Base-by-base conservation (phyloP, 192 early-diverging fungal species). In the Borealophlyctis nickersoniae region DNA sequence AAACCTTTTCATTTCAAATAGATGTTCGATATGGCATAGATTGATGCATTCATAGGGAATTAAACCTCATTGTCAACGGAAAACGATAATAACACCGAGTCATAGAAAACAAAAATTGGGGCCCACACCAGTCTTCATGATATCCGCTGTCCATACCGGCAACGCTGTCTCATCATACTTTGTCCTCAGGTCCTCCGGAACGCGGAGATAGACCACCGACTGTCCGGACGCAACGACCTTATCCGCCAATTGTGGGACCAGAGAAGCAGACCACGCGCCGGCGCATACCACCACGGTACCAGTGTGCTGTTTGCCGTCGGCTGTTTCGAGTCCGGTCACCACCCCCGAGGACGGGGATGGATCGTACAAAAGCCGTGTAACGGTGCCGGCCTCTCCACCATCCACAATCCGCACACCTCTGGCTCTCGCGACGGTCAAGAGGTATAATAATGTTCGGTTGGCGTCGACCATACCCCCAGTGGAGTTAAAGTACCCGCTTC, bases 91-190 rank as follows among this genome's bases (percentile, higher is more conserved):
- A n/a, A n/a, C n/a, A n/a, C n/a, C n/a, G n/a, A n/a, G n/a, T n/a
- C n/a, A n/a, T n/a, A n/a, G n/a, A n/a, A n/a, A n/a, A n/a, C n/a
- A n/a, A n/a, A n/a, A n/a, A n/a, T n/a, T 83, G 79, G 36, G 56
- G 69, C n/a, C n/a, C n/a, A n/a, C n/a, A 13, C 77, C 77, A 35
- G 75, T 79, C 9, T 69, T 34, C 2, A 69, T 69, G 32, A 83
- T 63, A 55, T 83, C 78, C 19, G 70, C 81, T 39, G 74, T 65
- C 83, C 83, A 86, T 3, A 84, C 77, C 19, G 82, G 79, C 22
- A 70, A 79, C 9, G 58, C 53, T 19, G 36, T 49, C 16, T 61
- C 58, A 14, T 26, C 45, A 52, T 68, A 58, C 5, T 36, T 32
- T 14, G n/a, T 35, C 28, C 59, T 30, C 30, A 58, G 23, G 52